Conservation (phyloP, 2,329 filamentous ascomycete species). For the Aphanocladium album region DNA sequence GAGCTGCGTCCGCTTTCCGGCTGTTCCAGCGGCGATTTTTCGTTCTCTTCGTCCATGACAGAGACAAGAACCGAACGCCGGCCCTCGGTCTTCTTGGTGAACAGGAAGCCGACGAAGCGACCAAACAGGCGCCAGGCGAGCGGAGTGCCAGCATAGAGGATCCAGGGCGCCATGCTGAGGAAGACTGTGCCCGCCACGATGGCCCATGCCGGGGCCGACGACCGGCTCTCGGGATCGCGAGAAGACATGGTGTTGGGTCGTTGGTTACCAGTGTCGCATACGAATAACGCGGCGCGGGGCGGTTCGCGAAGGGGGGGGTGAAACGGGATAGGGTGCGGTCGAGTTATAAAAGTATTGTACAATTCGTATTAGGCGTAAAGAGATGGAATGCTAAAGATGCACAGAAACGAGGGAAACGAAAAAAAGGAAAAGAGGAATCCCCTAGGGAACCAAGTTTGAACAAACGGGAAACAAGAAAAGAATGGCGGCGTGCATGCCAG, state of each 20-base stretch:
- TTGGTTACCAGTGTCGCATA: slow-evolving; percentile 25
- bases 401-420: background rate
- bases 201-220: slow-evolving; percentile 22
- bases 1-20: slow-evolving; percentile 28
- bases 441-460: background rate
- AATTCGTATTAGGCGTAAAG: background rate
- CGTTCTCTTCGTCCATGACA: slow-evolving; percentile 43
- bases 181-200: background rate
- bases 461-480: background rate
- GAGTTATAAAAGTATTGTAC: background rate
- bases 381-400: too few relatives aligned
- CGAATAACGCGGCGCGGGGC: background rate
- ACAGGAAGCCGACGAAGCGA: slow-evolving; percentile 50
- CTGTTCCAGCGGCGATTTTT: slow-evolving; percentile 30
- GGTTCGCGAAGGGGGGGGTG: background rate
- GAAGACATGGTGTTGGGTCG: slow-evolving; percentile 19
- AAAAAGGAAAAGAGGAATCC: background rate
- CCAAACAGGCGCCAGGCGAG: slow-evolving; percentile 37
- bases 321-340: background rate
- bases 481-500: background rate
- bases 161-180: slow-evolving; percentile 25
- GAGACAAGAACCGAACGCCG: slow-evolving; percentile 54
- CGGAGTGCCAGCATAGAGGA: slow-evolving; percentile 28
- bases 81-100: slow-evolving; percentile 59
- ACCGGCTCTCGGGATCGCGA: slow-evolving; percentile 26